Base-by-base conservation (phyloP, 108 stramenopile genomes). In the Pseudonitzschia delicatissima region DNA sequence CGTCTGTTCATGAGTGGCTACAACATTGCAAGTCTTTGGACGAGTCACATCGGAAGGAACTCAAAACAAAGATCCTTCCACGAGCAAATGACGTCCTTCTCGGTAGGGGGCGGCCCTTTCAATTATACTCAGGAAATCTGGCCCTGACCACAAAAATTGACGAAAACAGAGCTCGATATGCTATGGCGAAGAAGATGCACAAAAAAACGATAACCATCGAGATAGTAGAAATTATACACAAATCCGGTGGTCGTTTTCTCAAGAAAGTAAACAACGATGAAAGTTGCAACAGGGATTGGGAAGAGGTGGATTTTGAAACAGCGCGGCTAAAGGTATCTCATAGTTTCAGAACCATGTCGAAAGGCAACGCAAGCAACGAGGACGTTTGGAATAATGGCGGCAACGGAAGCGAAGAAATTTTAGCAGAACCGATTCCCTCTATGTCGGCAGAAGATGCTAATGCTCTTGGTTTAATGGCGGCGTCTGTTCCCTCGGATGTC, bases 321-420 rank as follows among this genome's bases (percentile, higher is more conserved):
- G 73, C 73, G 0, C 58, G 73, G 23, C 17, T 49, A 34, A 74
- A 74, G 60, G 66, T 74, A 4, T 55, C 60, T 42, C 73, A 74
- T 67, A 64, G 57, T 29, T 74, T 74, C 29, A 66, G 73, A 18
- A 74, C 51, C 25, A 27, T 53, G 51, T 31, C 51, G 5, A 53
- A 53, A 27, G 23, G 51, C 25, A 20, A 53, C 23, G 51, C 51
- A 5, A 26, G 27, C 21, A 27, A 31, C 51, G 51, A 31, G 6
- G 28, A 53, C 13, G 51, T 27, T n/a, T n/a, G 26, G 51, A 31
- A 53, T 9, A 53, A 31, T 53, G 2, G 9, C 12, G 13, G 51
- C 2, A n/a, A n/a, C n/a, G 29, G 26, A 15, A 53, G 51, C 0
- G 51, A 15, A n/a, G 51, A 53, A 53, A 23, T 8, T 3, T 53